Base-by-base conservation (phyloP, 345 rosid species). In the Gossypium australe region DNA sequence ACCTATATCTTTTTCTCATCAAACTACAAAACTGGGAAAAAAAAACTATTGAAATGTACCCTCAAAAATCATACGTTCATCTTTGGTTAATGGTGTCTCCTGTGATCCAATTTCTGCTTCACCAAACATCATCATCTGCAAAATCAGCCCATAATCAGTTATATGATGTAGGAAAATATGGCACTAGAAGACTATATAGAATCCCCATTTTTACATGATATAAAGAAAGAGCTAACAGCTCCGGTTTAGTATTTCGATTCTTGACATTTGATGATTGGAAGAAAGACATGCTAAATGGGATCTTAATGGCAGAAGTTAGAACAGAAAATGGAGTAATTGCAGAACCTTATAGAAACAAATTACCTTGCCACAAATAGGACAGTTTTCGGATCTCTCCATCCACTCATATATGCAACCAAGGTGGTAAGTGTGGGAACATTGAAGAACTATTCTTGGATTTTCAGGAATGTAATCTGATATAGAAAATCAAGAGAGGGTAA, bases 401-500 rank as follows among this genome's bases (percentile, higher is more conserved):
- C 91, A 88, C 75, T 88, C 88, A 55, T 80, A 86, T 78, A 83
- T 86, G 72, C 91, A 88, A 27, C 86, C 29, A 11, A 86, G 88
- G 70, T 88, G 92, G 71, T 75, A 86, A 61, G 75, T 69, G 71
- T 85, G 92, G 34, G 79, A 74, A 77, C 92, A 88, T 51, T 78
- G 68, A 60, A 84, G 75, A 1, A 59, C 58, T 70, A 78, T 82
- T 78, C 59, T 84, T 38, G 90, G 92, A 66, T 86, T 86, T n/a
- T 86, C 88, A 10, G 70, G 68, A 38, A 38, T 77, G 75, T 86
- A 88, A 22, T 81, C 87, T 86, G 73, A 72, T 16, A 59, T 11
- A 61, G 52, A 14, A 66, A 52, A 44, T 3, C 2, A 11, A 2
- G 38, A 59, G 22, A 67, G 24, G 25, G 14, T 20, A 47, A 25